Conservation (phyloP, 768 basidiomycete species). For the Tricholoma bakamatsutake region DNA sequence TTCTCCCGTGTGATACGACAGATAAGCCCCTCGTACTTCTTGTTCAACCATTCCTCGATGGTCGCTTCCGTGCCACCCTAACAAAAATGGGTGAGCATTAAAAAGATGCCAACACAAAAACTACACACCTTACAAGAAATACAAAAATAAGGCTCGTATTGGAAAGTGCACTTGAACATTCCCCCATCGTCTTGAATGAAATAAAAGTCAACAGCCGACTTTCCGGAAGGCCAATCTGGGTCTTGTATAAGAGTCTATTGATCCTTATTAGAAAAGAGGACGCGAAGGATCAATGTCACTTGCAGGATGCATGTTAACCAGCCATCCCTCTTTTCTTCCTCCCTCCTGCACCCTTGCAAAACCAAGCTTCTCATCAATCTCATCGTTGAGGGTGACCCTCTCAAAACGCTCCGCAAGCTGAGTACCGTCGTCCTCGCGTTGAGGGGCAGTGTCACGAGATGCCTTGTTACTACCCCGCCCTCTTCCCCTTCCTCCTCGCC, state of each 20-base stretch:
- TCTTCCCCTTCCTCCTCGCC: constrained; percentile 53
- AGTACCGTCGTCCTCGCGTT: constrained; percentile 87
- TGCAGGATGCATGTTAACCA: constrained; percentile 98
- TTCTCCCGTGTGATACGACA: constrained; percentile 70
- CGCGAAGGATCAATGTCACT: constrained; percentile 23
- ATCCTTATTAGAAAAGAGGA: background rate
- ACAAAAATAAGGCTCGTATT: constrained; percentile 92
- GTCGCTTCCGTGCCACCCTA: constrained; percentile 81
- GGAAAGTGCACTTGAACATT: constrained; percentile 91
- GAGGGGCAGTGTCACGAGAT: constrained; percentile 45
- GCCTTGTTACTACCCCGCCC: constrained; percentile 39
- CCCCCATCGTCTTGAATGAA: constrained; percentile 96
- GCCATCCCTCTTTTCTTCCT: constrained; percentile 76
- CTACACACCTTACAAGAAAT: constrained; percentile 82
- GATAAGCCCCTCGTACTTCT: constrained; percentile 87
- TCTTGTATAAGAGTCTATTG: constrained; percentile 81
- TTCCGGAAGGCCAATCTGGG: constrained; percentile 75
- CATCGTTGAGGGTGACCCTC: constrained; percentile 65
- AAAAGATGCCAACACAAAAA: background rate
- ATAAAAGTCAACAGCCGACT: constrained; percentile 91
- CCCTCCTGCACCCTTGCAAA: constrained; percentile 83
- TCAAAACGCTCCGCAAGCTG: constrained; percentile 85
- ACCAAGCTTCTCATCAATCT: constrained; percentile 91
- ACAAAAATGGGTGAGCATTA: background rate
- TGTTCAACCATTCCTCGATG: constrained; percentile 94